Conservation (phyloP, 164 flowering plant species). For the Chimonanthus salicifolius region DNA sequence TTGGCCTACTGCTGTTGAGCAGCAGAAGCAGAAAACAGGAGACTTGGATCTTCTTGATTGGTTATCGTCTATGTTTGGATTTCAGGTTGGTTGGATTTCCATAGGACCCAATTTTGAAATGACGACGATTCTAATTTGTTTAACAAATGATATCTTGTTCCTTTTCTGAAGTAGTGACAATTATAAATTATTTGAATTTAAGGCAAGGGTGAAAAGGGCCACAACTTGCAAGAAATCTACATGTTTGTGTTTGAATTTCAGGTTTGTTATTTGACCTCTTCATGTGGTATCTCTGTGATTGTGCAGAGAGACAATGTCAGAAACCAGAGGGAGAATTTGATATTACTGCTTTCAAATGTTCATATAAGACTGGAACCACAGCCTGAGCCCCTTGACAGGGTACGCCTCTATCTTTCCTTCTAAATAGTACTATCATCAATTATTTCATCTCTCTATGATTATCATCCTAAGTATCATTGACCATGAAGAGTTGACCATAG, state of each 20-base stretch:
- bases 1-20: conserved; percentile 87
- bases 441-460: neutral
- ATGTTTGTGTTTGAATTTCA: neutral
- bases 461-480: neutral
- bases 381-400: conserved; percentile 92
- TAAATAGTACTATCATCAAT: neutral
- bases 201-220: neutral
- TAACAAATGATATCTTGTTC: neutral
- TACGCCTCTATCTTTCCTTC: conserved; percentile 5
- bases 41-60: conserved; percentile 94
- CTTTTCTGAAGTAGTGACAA: too few species aligned
- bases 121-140: neutral
- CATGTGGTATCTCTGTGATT: conserved; percentile 12
- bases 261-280: neutral
- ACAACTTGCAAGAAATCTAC: neutral
- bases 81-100: conserved; percentile 53
- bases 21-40: conserved; percentile 64
- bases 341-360: conserved; percentile 70
- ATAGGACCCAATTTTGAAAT: neutral
- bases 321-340: conserved; percentile 93
- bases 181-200: too few species aligned
- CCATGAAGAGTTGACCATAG: neutral
- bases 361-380: conserved; percentile 86
- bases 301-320: conserved; percentile 92
- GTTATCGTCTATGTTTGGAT: conserved; percentile 97